These are phyloP conservation scores for Colletotrichum noveboracense DNA, from an alignment of 2,329 filamentous ascomycete species.

Conservation along the genomic window DNA sequence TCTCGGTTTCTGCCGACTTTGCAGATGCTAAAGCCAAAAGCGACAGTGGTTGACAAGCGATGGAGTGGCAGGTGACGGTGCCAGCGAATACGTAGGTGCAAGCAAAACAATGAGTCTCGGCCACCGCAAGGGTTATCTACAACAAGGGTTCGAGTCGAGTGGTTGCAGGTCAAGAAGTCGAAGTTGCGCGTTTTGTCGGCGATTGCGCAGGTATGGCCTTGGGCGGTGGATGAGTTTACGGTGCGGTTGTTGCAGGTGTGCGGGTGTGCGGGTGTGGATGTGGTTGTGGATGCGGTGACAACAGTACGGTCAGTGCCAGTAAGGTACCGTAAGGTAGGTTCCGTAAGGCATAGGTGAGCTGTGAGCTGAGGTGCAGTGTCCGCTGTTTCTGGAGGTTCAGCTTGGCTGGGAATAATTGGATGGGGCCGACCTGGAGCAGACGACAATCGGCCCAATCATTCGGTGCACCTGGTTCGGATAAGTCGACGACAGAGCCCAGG, in stretches of 20 bases:
- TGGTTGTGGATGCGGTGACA: slow-evolving; percentile 4
- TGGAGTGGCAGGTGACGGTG: neutral
- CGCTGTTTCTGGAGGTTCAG: neutral
- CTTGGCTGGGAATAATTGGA: slow-evolving; percentile 8
- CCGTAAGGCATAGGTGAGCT: neutral
- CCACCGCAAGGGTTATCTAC: neutral
- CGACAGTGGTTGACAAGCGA: neutral
- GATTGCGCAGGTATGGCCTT: neutral
- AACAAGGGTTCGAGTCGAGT: neutral
- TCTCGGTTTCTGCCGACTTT: neutral
- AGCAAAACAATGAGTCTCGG: neutral
- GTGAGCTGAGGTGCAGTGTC: neutral
- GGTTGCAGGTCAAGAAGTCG: neutral
- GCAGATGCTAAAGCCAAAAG: neutral
- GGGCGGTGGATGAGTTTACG: neutral
- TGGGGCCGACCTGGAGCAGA: neutral
- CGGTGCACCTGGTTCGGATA: neutral
- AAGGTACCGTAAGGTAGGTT: neutral
- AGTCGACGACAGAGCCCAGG: neutral
- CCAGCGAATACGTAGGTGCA: neutral
- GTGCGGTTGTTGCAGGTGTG: neutral
- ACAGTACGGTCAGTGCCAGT: neutral
- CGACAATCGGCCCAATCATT: slow-evolving; percentile 16
- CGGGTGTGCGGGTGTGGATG: neutral
- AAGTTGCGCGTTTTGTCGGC: neutral